These are phyloP conservation scores for Aspergillus taichungensis DNA, from an alignment of 495 filamentous ascomycete species.

Conservation along the genomic window DNA sequence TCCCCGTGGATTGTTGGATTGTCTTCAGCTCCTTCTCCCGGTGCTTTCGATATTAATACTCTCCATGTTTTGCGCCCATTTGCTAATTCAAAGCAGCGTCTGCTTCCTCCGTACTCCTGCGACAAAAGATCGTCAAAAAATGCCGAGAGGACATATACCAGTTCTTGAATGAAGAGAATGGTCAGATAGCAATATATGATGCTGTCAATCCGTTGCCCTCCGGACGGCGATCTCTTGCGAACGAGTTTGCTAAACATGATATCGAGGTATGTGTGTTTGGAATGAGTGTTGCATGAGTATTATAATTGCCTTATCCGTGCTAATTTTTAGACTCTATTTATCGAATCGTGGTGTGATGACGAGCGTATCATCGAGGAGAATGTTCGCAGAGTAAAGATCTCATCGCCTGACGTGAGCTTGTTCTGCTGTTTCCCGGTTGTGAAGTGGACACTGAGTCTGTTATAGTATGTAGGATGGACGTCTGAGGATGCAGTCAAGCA, in stretches of 20 bases:
- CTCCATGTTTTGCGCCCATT: neutral
- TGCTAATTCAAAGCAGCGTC: conserved; percentile 45
- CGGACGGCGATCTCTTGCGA: conserved; percentile 79
- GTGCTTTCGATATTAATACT: too few species aligned
- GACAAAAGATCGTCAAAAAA: conserved; percentile 95
- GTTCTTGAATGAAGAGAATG: conserved; percentile 93
- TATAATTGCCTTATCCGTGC: conserved; percentile 1
- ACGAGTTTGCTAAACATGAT: conserved; percentile 93
- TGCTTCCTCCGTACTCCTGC: conserved; percentile 73
- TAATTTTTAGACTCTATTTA: conserved; percentile 68
- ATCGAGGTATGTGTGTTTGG: conserved; percentile 55
- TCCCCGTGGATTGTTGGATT: neutral
- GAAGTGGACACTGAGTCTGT: conserved; percentile 14
- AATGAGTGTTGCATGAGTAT: too few species aligned
- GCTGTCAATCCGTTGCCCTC: conserved; percentile 88
- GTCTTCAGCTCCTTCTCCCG: too few species aligned
- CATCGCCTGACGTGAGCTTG: conserved; percentile 76
- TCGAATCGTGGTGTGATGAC: conserved; percentile 92
- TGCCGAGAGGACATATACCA: conserved; percentile 95
- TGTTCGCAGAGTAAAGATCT: conserved; percentile 94
- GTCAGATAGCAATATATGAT: conserved; percentile 98
- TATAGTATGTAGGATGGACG: conserved; percentile 77
- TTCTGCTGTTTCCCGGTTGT: neutral
- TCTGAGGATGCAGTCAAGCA: conserved; percentile 84
- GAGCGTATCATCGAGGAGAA: conserved; percentile 94